Evolutionary conservation across 768 basidiomycete species (phyloP), one percentile per base, ranked within the genome.

Genomic region (Collybia mongolica): DNA sequence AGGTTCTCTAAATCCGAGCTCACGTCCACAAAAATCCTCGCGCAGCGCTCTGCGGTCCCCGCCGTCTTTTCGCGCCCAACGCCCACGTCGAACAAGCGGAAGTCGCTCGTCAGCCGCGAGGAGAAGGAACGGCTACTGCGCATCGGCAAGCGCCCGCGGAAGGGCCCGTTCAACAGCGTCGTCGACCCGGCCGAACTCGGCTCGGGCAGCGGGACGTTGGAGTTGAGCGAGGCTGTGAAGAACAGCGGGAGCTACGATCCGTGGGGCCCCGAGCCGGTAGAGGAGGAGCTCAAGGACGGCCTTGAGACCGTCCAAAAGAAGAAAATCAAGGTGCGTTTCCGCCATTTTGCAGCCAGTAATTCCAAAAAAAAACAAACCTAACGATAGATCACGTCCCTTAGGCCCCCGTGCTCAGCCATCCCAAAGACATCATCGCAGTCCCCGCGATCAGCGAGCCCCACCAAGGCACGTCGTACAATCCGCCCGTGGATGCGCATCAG

Each of bases 391-490:
- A n/a, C 3, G 35, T 37, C 12, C 5, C n/a, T 4, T 51, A 86
- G 83, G 70, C 78, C 38, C 85, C 86, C 5, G 57, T 69, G 0
- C 64, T 72, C 2, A 61, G 63, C 8, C 73, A 78, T 47, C 75
- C 77, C 0, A 76, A 65, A 38, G 80, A 79, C 18, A 49, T 65
- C 18, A 91, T 91, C 52, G 73, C 78, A 7, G 55, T 88, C 0
- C 81, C 86, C 1, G 86, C 90, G 0, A 79, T 93, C 0, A 58
- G 72, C 1, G 69, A 83, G 2, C 94, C 94, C 0, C 90, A 90
- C 56, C 82, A 82, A 26, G 94, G 94, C 17, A 80, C 86, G 2
- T 94, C 92, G 15, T 98, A 98, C 64, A 97, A 97, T 63, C 94
- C 94, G 0, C 82, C 84, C 0, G 81, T 79, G 1, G 74, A 80